A percentile compares a stretch with the other conserved stretches of the same genome.
phyloP scores from a whole-genome alignment of 305 asterid species.

The Solanum hybrid region DNA sequence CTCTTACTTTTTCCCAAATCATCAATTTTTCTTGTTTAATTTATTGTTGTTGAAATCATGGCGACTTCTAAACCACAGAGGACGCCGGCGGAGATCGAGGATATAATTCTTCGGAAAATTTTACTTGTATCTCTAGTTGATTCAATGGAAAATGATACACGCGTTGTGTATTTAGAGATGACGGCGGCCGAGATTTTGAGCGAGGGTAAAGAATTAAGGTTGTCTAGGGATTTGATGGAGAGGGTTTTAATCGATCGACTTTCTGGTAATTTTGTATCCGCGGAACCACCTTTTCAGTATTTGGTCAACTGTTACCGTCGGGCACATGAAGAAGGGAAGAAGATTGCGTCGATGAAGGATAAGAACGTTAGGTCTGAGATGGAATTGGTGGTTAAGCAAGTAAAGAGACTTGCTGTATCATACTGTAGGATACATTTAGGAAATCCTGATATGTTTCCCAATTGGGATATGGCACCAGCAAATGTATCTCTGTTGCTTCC shows the following conservation, averaged over 20 bases:
- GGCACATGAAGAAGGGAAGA: conserved; percentile 72
- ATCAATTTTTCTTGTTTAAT: neutral
- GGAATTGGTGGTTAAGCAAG: conserved; percentile 61
- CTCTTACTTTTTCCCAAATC: neutral
- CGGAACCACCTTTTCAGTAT: conserved; percentile 76
- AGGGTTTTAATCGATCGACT: conserved; percentile 77
- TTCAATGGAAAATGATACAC: conserved; percentile 58
- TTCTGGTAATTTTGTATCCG: conserved; percentile 47
- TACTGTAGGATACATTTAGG: conserved; percentile 78
- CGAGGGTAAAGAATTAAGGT: conserved; percentile 64
- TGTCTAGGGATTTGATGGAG: conserved; percentile 74
- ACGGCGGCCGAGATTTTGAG: conserved; percentile 85
- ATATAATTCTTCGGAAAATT: conserved; percentile 73
- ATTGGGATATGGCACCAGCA: conserved; percentile 26
- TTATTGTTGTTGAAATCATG: conserved; percentile 21
- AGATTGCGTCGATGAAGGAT: conserved; percentile 68
- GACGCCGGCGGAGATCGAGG: conserved; percentile 82
- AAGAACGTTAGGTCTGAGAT: conserved; percentile 48
- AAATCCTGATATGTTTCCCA: conserved; percentile 81
- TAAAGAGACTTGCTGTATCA: conserved; percentile 57
- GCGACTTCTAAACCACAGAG: conserved; percentile 55
- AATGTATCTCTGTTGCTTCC: conserved; percentile 68
- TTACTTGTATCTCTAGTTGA: conserved; percentile 61
- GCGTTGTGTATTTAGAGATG: conserved; percentile 59
- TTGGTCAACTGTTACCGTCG: conserved; percentile 63